Percentiles rank a stretch among this genome's conserved stretches.
phyloP scores from a whole-genome alignment of 345 rosid species.

The Barbarea vulgaris region DNA sequence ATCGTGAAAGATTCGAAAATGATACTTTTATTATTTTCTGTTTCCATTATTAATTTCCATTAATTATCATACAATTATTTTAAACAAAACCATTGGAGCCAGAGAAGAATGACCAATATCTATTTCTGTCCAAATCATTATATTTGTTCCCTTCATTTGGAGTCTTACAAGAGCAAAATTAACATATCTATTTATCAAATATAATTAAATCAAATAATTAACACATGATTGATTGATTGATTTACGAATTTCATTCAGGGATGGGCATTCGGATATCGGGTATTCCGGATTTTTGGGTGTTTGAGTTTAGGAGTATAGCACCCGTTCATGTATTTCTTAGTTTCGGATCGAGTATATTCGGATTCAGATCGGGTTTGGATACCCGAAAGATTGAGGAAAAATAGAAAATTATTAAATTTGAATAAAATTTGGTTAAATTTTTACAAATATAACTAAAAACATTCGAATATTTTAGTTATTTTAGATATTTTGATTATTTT shows the following conservation, averaged over 20 bases:
- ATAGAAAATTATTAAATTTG: too few species aligned
- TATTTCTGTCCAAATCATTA: constrained; percentile 24
- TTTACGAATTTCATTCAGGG: not conserved
- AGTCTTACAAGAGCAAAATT: not conserved
- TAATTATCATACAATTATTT: not conserved
- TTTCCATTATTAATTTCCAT: not conserved
- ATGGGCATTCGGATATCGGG: too few species aligned
- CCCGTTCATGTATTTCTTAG: too few species aligned
- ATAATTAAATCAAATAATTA: not conserved
- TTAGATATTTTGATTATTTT: too few species aligned
- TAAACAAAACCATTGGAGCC: constrained; percentile 6
- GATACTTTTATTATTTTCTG: not conserved
- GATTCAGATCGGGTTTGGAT: too few species aligned
- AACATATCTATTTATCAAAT: not conserved
- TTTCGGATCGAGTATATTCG: too few species aligned
- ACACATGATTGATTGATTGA: not conserved
- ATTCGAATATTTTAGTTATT: too few species aligned
- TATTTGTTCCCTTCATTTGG: constrained; percentile 11
- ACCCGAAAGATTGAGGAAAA: too few species aligned
- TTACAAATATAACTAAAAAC: too few species aligned
- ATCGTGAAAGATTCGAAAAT: constrained; percentile 6
- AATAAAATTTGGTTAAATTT: too few species aligned
- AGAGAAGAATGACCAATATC: constrained; percentile 19
- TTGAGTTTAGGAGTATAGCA: too few species aligned
- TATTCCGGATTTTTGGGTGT: too few species aligned